Base-by-base conservation (phyloP, 140 eudicot species). In the Oenanthe javanica region DNA sequence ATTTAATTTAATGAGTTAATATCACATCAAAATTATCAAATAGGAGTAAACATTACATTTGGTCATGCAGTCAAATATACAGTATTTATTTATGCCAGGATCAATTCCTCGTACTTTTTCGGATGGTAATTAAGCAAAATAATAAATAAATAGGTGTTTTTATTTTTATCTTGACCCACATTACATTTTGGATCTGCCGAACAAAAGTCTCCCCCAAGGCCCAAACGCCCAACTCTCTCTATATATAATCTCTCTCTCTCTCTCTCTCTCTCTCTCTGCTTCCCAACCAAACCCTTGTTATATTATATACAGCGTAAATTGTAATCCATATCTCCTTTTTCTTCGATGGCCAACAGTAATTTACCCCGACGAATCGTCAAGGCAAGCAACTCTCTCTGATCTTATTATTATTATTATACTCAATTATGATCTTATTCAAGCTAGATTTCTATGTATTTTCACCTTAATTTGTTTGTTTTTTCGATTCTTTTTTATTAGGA, bases 361-460 rank as follows among this genome's bases (percentile, higher is more conserved):
- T 86, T 93, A 16, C 98, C 98, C 49, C 89, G 98, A 82, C 85
- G 97, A 83, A 93, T 93, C 49, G 91, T 93, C 91, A 93, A 93
- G 92, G 98, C 88, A 75, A 63, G 16, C 16, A 13, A 6, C 40
- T 36, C 40, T 36, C 40, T 36, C 40, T 36, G 40, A 36, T 36
- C 40, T 36, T 36, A 36, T 36, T 36, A 36, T 36, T 36, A 36
- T 36, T 36, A 36, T 36, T 36, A 36, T 36, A 36, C 40, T 36
- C 40, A 48, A 48, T 48, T 48, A 3, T 16, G 36, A 11, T 19
- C 11, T 3, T 31, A 36, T 43, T 16, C 21, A 10, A 27, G 8
- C 5, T 51, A 31, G 6, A 3, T 76, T 16, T 31, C 51, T 8
- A 1, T 63, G 2, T 36, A 31, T 64, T 25, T 25, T 0, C 3